Base-by-base conservation (phyloP, 768 basidiomycete genomes). In the Tylopilus sp. region DNA sequence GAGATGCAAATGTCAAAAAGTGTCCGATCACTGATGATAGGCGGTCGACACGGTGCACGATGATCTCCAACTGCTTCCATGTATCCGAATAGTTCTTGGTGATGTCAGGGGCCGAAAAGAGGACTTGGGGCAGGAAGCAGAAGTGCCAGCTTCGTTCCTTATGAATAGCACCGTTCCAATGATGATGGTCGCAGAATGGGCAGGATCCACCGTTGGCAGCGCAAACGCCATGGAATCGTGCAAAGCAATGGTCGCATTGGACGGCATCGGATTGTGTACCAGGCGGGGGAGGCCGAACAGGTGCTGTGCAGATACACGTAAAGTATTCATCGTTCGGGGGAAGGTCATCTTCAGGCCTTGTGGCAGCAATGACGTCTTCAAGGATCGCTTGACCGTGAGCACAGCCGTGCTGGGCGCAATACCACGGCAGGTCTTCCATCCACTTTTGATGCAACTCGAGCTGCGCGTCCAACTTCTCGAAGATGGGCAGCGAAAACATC, bases 121-220 rank as follows among this genome's bases (percentile, higher is more conserved):
- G 76, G 53, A 91, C 80, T 22, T 79, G 75, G 3, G 89, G 86
- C 22, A 92, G 76, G 68, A 80, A 89, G 64, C 83, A 86, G 69
- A 86, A 92, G 62, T 92, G 88, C 81, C 83, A 93, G 58, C 77
- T 86, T 43, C 91, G 83, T 56, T 87, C 80, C 67, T 91, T 91
- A 64, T 82, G 81, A 47, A 92, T 84, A 3, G 86, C 79, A 18
- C 90, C 90, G 58, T 92, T 90, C 90, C 90, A 92, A 62, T 93
- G 91, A 55, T 91, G 86, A 59, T 91, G 89, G 57, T 93, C 90
- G 57, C 90, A 93, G 73, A 93, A 93, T 0, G 90, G 90, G 63
- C 90, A 93, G 5, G 90, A 93, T 31, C 90, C 91, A n/a, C 90
- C 90, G 56, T 86, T 88, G 57, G 84, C 85, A 11, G 89, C 90